These are phyloP conservation scores for Zalerion maritima DNA, from an alignment of 495 filamentous ascomycete genomes.

Conservation along the genomic window DNA sequence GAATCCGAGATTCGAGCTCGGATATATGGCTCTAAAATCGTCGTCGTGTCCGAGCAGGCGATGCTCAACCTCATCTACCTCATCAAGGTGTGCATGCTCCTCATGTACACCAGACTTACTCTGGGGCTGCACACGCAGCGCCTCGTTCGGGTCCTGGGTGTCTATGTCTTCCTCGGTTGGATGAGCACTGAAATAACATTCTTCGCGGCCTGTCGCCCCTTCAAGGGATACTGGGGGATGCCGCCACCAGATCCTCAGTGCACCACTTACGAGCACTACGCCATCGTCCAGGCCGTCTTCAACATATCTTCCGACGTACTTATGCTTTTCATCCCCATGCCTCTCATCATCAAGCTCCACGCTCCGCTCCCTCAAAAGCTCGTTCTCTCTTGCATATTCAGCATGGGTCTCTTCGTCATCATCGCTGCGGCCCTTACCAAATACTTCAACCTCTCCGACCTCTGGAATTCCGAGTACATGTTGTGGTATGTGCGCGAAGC, in stretches of 20 bases:
- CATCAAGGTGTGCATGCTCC: slow-evolving; percentile 37
- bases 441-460: slow-evolving; percentile 27
- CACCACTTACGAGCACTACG: slow-evolving; percentile 30
- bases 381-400: slow-evolving; percentile 27
- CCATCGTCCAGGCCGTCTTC: slow-evolving; percentile 30
- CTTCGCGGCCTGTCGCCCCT: slow-evolving; percentile 24
- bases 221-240: slow-evolving; percentile 26
- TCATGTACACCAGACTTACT: slow-evolving; percentile 34
- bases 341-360: slow-evolving; percentile 21
- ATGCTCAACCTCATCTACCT: slow-evolving; percentile 34
- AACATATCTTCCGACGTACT: slow-evolving; percentile 35
- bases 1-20: slow-evolving; percentile 22
- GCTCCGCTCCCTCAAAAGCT: slow-evolving; percentile 26
- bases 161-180: slow-evolving; percentile 20
- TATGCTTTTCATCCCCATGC: slow-evolving; percentile 31
- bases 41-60: slow-evolving; percentile 31
- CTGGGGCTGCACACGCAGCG: slow-evolving; percentile 18
- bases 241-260: slow-evolving; percentile 31
- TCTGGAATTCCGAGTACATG: slow-evolving; percentile 29
- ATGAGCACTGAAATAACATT: slow-evolving; percentile 22
- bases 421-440: slow-evolving; percentile 31
- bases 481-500: slow-evolving; percentile 37
- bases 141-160: slow-evolving; percentile 16
- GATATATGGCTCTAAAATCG: slow-evolving; percentile 30
- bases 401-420: slow-evolving; percentile 32